Evolutionary conservation across 768 basidiomycete genomes (phyloP), one percentile per base, ranked within the genome.

Genomic region (Tricholoma terreum): DNA sequence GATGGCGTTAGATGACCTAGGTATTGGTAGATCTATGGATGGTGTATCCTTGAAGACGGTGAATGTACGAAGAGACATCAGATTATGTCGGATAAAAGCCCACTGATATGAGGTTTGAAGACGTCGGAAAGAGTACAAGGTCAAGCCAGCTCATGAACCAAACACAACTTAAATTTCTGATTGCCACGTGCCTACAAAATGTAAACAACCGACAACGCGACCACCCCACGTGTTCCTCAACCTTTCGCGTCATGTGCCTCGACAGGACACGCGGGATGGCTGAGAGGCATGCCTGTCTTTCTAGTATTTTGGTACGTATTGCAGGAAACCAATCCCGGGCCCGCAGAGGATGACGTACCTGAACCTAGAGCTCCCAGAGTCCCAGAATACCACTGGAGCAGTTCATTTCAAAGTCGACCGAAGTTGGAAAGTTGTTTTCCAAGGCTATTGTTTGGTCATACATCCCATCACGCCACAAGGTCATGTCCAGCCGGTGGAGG

Each of bases 11-110:
- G 66, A 58, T 35, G 68, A 50, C 55, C 74, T 75, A 34, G 66
- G 57, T 49, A 72, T 72, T 15, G 67, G 56, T 42, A 62, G 60
- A 57, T 76, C 76, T 58, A 68, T 70, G 48, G 73, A 65, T 19
- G 80, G 77, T 50, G 72, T 59, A 71, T 87, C 86, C 62, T 83
- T 82, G 68, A 87, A 87, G 56, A 87, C 83, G 50, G 83, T 82
- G 66, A 87, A 87, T 43, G 77, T 75, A 56, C 82, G 80, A 62
- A 76, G 69, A 66, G 83, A 77, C 84, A 86, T 86, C 40, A 50
- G 22, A 46, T 31, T 36, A 48, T 30, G 24, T 27, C 24, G 6
- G 24, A 27, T 27, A 27, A 27, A 27, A 27, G 24, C 24, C 24
- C 24, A 27, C 24, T 22, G 19, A 52, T 24, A 33, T 58, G 52